These are phyloP conservation scores for Aspergillus sclerotiicarbonarius DNA, from an alignment of 495 filamentous ascomycete genomes.

Conservation along the genomic window DNA sequence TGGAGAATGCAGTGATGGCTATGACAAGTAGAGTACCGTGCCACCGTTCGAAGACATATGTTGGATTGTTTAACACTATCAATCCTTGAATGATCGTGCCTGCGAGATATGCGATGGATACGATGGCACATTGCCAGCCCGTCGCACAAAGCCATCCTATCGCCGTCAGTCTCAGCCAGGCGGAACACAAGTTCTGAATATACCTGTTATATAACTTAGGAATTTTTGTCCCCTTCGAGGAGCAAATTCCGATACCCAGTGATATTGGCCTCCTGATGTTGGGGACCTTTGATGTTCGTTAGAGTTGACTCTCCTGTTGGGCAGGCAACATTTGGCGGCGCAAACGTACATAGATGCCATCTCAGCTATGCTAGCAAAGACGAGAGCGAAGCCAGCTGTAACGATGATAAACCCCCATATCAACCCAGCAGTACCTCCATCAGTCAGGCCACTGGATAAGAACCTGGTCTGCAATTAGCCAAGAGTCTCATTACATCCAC, in stretches of 20 bases:
- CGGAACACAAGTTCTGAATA: background rate
- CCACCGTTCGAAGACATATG: conserved; percentile 50
- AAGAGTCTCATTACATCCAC: conserved; percentile 1
- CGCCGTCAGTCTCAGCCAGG: background rate
- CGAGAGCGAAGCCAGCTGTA: conserved; percentile 43
- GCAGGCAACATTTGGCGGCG: background rate
- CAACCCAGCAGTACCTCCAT: conserved; percentile 56
- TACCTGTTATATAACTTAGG: conserved; percentile 59
- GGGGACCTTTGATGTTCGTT: conserved; percentile 34
- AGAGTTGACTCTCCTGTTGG: background rate
- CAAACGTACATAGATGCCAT: conserved; percentile 55
- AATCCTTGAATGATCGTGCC: conserved; percentile 60
- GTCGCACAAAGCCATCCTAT: conserved; percentile 58
- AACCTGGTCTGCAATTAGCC: conserved; percentile 25
- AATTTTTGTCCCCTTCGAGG: conserved; percentile 54
- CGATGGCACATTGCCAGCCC: conserved; percentile 59
- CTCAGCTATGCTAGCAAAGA: conserved; percentile 53
- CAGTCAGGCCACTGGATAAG: conserved; percentile 44
- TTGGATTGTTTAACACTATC: conserved; percentile 50
- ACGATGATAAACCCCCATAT: conserved; percentile 57
- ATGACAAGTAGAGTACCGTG: conserved; percentile 60
- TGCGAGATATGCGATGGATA: conserved; percentile 52
- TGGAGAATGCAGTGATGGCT: conserved; percentile 47
- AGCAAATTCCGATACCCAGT: conserved; percentile 61
- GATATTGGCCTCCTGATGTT: conserved; percentile 52